These are phyloP conservation scores for Solanum hybrid DNA, from an alignment of 305 asterid genomes.

Conservation along the genomic window DNA sequence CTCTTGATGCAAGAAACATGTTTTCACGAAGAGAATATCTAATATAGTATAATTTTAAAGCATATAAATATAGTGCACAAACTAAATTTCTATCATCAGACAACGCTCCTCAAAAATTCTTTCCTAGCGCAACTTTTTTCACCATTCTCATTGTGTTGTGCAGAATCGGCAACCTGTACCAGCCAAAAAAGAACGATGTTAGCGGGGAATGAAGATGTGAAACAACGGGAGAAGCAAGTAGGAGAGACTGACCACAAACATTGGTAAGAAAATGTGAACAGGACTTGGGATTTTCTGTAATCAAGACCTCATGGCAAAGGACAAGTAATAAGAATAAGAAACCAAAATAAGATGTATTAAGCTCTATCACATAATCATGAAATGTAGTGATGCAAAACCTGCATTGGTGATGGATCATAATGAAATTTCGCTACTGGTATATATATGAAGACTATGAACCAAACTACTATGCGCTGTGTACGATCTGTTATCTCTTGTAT, in stretches of 20 bases:
- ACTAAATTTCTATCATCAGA: neutral
- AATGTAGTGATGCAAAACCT: conserved; percentile 35
- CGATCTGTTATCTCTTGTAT: conserved; percentile 24
- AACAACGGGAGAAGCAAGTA: neutral
- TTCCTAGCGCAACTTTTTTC: conserved; percentile 88
- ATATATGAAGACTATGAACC: conserved; percentile 54
- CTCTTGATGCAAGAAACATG: neutral
- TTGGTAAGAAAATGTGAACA: conserved; percentile 84
- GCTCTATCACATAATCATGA: neutral
- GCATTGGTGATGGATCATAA: conserved; percentile 90
- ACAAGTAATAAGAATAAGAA: conserved; percentile 3
- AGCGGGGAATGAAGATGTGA: neutral
- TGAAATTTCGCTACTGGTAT: conserved; percentile 77
- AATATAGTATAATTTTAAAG: neutral
- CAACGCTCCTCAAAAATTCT: conserved; percentile 42
- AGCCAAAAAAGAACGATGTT: neutral
- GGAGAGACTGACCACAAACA: conserved; percentile 62
- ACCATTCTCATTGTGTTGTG: conserved; percentile 62
- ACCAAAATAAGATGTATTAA: neutral
- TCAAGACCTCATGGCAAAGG: conserved; percentile 45
- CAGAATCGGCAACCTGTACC: conserved; percentile 77
- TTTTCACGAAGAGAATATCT: neutral
- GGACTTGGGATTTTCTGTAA: conserved; percentile 72
- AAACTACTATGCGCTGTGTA: conserved; percentile 96
- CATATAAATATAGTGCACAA: neutral